Evolutionary conservation across 441 rosid genomes (phyloP).

Genomic region (Daphne laureola): DNA sequence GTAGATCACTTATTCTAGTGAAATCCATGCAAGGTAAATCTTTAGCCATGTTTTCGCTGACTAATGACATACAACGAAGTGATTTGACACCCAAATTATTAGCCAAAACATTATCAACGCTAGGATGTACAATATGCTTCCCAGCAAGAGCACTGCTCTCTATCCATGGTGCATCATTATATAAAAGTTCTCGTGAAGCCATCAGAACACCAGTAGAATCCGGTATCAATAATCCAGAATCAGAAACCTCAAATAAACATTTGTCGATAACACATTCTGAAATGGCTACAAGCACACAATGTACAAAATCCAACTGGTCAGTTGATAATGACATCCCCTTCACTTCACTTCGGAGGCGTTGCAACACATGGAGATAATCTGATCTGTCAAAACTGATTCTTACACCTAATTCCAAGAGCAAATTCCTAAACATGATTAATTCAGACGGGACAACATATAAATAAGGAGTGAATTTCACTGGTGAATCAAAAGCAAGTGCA

Average conservation of each 20-base stretch:
- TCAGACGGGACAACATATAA: slow-evolving; percentile 98
- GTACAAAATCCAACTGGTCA: slow-evolving; percentile 78
- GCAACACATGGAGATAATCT: slow-evolving; percentile 79
- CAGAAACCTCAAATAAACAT: slow-evolving; percentile 45
- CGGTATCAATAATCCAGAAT: slow-evolving; percentile 58
- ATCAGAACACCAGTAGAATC: slow-evolving; percentile 67
- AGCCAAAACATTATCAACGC: slow-evolving; percentile 84
- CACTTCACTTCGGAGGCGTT: slow-evolving; percentile 56
- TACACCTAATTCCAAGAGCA: slow-evolving; percentile 85
- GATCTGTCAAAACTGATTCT: slow-evolving; percentile 72
- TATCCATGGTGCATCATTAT: slow-evolving; percentile 99
- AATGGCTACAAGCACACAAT: slow-evolving; percentile 84
- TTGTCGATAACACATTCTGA: slow-evolving; percentile 62
- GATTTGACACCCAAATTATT: slow-evolving; percentile 83
- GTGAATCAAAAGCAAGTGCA: slow-evolving; percentile 98
- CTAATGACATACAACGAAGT: slow-evolving; percentile 78
- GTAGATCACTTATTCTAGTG: slow-evolving; percentile 72
- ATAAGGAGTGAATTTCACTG: slow-evolving; percentile 92
- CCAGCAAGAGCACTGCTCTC: slow-evolving; percentile 58
- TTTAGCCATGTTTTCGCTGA: slow-evolving; percentile 73
- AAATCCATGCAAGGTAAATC: slow-evolving; percentile 97
- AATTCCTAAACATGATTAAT: slow-evolving; percentile 68
- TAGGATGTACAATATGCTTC: slow-evolving; percentile 79
- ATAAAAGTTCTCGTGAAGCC: slow-evolving; percentile 66
- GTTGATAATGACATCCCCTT: slow-evolving; percentile 55